phyloP scores from a whole-genome alignment of 148 eudicot species.

The Rhododendron molle region DNA sequence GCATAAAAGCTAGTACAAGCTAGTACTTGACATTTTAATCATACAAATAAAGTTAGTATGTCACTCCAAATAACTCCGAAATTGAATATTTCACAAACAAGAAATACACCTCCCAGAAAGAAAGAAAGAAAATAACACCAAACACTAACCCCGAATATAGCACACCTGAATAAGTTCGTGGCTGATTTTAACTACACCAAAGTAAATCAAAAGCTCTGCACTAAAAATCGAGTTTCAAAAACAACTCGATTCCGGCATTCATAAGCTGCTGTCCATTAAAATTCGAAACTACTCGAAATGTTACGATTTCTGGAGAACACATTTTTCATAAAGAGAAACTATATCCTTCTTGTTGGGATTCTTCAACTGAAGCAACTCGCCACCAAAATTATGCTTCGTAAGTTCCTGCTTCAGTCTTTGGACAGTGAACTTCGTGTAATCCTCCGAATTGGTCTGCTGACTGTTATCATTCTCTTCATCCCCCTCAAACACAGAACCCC shows the following conservation, averaged over 20 bases:
- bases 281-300: background rate
- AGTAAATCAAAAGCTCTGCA: background rate
- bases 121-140: background rate
- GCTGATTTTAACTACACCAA: background rate
- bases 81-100: background rate
- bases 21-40: background rate
- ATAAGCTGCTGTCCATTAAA: background rate
- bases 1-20: background rate
- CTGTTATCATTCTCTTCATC: slow-evolving; percentile 30
- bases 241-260: background rate
- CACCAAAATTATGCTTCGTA: slow-evolving; percentile 71
- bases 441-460: slow-evolving; percentile 51
- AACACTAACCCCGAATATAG: background rate
- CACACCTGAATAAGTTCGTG: background rate
- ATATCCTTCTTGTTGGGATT: slow-evolving; percentile 76
- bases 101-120: slow-evolving; percentile 2
- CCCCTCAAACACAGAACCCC: slow-evolving; percentile 56
- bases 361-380: slow-evolving; percentile 73
- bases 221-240: background rate
- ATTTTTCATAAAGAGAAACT: slow-evolving; percentile 75
- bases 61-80: background rate
- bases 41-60: background rate
- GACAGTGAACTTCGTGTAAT: slow-evolving; percentile 70
- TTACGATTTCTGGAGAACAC: slow-evolving; percentile 52
- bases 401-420: slow-evolving; percentile 75